phyloP scores from a whole-genome alignment of 352 stramenopile genomes.

The Phytopythium helicoides region DNA sequence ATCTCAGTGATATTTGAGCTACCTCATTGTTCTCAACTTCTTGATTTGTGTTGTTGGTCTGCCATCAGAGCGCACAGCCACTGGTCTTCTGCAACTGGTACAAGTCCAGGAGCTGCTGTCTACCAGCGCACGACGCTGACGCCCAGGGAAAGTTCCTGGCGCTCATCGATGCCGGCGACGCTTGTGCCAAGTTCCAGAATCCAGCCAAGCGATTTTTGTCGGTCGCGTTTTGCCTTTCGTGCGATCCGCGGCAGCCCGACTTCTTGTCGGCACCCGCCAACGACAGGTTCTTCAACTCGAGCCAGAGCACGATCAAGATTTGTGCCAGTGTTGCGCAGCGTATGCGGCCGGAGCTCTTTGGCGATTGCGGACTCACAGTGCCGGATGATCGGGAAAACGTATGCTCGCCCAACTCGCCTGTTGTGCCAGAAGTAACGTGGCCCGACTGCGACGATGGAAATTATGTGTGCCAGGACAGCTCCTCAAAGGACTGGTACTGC shows the following conservation, averaged over 20 bases:
- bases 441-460: constrained; percentile 52
- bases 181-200: constrained; percentile 74
- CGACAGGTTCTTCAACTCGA: constrained; percentile 49
- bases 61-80: constrained; percentile 52
- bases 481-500: constrained; percentile 52
- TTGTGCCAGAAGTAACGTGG: constrained; percentile 58
- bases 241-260: constrained; percentile 35
- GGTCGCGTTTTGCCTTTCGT: constrained; percentile 40
- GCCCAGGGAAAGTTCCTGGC: constrained; percentile 55
- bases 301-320: constrained; percentile 59
- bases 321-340: constrained; percentile 46
- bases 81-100: constrained; percentile 81
- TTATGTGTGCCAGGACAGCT: constrained; percentile 45
- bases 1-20: no score
- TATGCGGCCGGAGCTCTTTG: constrained; percentile 48
- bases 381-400: constrained; percentile 51
- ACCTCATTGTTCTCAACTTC: no score
- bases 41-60: no score
- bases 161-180: constrained; percentile 58
- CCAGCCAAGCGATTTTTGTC: constrained; percentile 53
- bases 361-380: constrained; percentile 61
- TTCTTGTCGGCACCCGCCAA: constrained; percentile 46
- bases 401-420: constrained; percentile 60
- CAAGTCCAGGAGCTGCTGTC: constrained; percentile 51
- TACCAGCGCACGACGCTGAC: constrained; percentile 64